These are phyloP conservation scores for Xylaria sp. DNA, from an alignment of 2,329 filamentous ascomycete genomes.

Conservation along the genomic window DNA sequence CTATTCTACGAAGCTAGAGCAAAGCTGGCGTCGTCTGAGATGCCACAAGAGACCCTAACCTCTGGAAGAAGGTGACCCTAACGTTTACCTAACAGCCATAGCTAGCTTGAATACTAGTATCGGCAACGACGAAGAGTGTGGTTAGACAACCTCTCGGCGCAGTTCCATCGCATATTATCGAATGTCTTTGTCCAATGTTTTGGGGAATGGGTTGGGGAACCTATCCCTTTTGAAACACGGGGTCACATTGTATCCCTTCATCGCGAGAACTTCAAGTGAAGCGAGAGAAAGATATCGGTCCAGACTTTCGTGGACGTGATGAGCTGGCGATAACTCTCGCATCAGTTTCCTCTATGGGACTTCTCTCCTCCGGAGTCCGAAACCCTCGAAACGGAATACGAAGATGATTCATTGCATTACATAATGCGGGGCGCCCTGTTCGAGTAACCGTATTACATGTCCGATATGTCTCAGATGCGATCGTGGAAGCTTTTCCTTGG, in stretches of 20 bases:
- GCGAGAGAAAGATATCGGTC: neutral
- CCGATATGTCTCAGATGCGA: neutral
- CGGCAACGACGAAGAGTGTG: neutral
- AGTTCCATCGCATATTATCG: constrained; percentile 3
- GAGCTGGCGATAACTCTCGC: neutral
- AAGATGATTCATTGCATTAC: constrained; percentile 2
- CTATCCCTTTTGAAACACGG: neutral
- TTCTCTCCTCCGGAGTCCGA: neutral
- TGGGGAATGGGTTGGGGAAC: neutral
- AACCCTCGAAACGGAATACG: constrained; percentile 5
- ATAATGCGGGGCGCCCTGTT: constrained; percentile 4
- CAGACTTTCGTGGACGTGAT: neutral
- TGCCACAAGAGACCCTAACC: neutral
- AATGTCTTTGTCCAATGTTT: neutral
- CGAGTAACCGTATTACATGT: constrained; percentile 4
- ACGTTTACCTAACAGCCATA: neutral
- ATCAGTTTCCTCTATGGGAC: constrained; percentile 8
- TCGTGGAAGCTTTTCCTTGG: neutral
- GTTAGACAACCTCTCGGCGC: neutral
- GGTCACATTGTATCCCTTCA: neutral
- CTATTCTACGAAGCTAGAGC: neutral
- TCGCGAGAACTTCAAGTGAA: neutral
- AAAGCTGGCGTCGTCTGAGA: neutral
- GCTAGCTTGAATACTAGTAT: neutral
- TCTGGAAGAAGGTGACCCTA: neutral